Conservation (phyloP, 768 basidiomycete species). For the Austroboletus festivus region DNA sequence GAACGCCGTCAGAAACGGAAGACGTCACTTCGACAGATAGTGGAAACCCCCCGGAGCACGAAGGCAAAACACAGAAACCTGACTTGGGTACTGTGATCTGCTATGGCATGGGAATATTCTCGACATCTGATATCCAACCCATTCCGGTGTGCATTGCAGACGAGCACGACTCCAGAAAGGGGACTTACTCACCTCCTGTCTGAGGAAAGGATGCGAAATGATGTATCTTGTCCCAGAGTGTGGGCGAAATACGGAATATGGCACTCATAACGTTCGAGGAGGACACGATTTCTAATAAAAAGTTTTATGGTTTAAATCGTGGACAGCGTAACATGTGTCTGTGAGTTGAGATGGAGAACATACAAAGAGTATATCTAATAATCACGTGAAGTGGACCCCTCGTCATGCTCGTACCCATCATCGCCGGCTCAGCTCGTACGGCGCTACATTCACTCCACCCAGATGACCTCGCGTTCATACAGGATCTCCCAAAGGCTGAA, state of each 20-base stretch:
- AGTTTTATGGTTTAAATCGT: too few species aligned
- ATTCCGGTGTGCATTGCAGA: not conserved
- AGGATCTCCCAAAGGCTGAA: conserved; percentile 72
- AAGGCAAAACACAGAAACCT: too few species aligned
- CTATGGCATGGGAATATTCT: too few species aligned
- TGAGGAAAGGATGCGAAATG: conserved; percentile 91
- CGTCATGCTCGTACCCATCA: not conserved
- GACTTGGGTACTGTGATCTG: too few species aligned
- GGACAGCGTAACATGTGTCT: not conserved
- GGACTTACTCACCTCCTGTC: conserved; percentile 68
- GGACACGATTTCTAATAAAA: not conserved
- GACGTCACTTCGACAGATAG: too few species aligned
- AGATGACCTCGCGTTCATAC: conserved; percentile 56
- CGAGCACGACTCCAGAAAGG: not conserved
- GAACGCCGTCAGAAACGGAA: too few species aligned
- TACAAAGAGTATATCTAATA: not conserved
- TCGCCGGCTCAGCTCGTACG: conserved; percentile 34
- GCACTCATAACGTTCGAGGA: conserved; percentile 35
- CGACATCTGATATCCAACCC: too few species aligned
- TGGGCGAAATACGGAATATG: conserved; percentile 67
- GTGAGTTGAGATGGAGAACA: not conserved
- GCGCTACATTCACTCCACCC: conserved; percentile 55
- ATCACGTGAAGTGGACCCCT: conserved; percentile 11
- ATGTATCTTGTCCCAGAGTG: conserved; percentile 87
- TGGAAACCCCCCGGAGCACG: too few species aligned